phyloP scores from a whole-genome alignment of 371 early-diverging fungal species.

The Saksenaea vasiformis region DNA sequence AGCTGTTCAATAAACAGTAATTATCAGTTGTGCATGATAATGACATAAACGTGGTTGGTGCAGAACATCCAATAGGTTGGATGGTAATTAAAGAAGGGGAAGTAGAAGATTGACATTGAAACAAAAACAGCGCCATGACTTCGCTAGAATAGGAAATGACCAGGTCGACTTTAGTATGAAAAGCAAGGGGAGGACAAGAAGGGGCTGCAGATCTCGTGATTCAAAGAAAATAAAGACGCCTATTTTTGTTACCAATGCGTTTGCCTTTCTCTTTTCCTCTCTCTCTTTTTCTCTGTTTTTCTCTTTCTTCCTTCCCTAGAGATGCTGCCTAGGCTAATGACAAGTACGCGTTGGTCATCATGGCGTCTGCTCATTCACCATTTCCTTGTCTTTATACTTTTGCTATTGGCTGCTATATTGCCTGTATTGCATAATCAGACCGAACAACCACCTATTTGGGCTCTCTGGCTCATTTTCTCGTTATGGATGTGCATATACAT shows the following conservation, averaged over 20 bases:
- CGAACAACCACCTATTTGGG: constrained; percentile 19
- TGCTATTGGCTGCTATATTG: constrained; percentile 15
- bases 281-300: not conserved
- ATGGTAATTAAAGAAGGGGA: not conserved
- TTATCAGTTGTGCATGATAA: not conserved
- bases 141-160: not conserved
- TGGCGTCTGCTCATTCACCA: constrained; percentile 21
- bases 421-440: constrained; percentile 17
- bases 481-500: constrained; percentile 13
- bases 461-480: constrained; percentile 9
- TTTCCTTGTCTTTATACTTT: constrained; percentile 16
- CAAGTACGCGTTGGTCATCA: constrained; percentile 1
- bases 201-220: constrained; percentile 2
- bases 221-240: not conserved
- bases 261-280: not conserved
- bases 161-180: not conserved
- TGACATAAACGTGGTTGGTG: not conserved
- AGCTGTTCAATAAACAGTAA: too few relatives aligned
- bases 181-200: not conserved
- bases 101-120: not conserved
- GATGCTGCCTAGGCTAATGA: not conserved
- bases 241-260: constrained; percentile 3
- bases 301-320: not conserved
- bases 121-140: not conserved
- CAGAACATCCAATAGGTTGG: not conserved